These are phyloP conservation scores for Raphanus sativus DNA, from an alignment of 345 rosid genomes.

Conservation along the genomic window DNA sequence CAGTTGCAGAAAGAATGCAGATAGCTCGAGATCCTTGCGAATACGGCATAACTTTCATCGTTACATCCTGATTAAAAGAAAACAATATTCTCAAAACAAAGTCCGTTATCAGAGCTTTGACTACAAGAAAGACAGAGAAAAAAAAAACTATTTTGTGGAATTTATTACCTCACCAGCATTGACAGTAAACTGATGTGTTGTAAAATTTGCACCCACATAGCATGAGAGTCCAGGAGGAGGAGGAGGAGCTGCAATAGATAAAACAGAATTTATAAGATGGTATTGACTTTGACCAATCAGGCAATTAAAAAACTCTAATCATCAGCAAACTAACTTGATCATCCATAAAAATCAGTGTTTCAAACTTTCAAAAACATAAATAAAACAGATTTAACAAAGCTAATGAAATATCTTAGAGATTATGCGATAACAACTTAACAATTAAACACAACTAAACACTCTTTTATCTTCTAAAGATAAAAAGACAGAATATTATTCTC, in stretches of 20 bases:
- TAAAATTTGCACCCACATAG: constrained; percentile 85
- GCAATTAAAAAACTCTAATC: background rate
- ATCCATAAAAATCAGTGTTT: background rate
- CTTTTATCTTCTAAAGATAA: constrained; percentile 5
- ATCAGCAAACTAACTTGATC: background rate
- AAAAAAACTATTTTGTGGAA: background rate
- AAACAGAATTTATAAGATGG: constrained; percentile 10
- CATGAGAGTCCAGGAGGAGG: constrained; percentile 42
- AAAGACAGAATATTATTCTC: constrained; percentile 7
- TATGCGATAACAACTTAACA: background rate
- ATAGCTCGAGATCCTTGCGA: constrained; percentile 84
- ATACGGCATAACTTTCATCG: constrained; percentile 85
- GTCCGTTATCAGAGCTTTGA: background rate
- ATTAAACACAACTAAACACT: background rate
- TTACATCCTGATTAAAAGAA: constrained; percentile 63
- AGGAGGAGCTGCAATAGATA: constrained; percentile 24
- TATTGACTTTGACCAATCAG: background rate
- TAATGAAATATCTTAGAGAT: constrained; percentile 18
- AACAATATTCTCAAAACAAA: background rate
- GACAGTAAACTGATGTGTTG: constrained; percentile 80
- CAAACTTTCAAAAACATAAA: background rate
- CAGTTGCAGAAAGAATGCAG: constrained; percentile 89
- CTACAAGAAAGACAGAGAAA: background rate
- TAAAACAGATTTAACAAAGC: constrained; percentile 17
- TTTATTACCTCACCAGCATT: constrained; percentile 90